phyloP scores from a whole-genome alignment of 352 stramenopile species.

The Plasmopara viticola region DNA sequence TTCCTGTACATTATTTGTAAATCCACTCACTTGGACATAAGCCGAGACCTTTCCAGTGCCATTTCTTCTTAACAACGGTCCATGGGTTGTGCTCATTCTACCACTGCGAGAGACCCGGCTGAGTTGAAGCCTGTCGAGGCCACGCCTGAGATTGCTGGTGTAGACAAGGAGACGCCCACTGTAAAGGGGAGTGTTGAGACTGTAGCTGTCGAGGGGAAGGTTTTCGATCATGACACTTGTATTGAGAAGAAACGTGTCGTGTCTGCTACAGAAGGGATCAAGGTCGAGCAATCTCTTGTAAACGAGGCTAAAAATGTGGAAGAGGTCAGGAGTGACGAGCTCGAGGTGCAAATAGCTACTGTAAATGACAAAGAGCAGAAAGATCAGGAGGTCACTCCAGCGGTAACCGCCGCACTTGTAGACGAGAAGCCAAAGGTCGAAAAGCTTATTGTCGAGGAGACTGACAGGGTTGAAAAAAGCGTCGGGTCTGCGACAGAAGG shows the following conservation, averaged over 20 bases:
- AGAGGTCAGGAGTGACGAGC: constrained; percentile 9
- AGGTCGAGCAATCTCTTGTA: constrained; percentile 5
- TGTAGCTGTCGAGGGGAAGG: constrained; percentile 6
- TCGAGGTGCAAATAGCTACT: background rate
- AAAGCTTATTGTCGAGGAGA: no score
- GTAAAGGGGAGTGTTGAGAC: constrained; percentile 3
- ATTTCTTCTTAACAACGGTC: constrained; percentile 7
- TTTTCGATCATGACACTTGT: background rate
- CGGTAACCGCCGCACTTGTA: no score
- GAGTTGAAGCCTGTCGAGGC: constrained; percentile 16
- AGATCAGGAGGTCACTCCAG: no score
- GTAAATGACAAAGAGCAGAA: no score
- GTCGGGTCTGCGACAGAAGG: no score
- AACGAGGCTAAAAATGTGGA: constrained; percentile 9
- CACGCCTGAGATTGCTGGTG: constrained; percentile 12
- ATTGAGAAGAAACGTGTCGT: background rate
- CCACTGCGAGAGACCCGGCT: constrained; percentile 24
- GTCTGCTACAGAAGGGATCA: background rate
- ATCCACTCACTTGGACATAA: constrained; percentile 23
- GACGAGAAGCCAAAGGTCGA: no score
- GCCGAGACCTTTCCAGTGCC: constrained; percentile 9
- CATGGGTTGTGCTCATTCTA: constrained; percentile 34
- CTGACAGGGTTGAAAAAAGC: no score
- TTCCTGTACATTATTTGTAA: constrained; percentile 15
- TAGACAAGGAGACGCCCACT: constrained; percentile 17